phyloP scores from a whole-genome alignment of 805 yeast species.

The Wickerhamiella siamensis region DNA sequence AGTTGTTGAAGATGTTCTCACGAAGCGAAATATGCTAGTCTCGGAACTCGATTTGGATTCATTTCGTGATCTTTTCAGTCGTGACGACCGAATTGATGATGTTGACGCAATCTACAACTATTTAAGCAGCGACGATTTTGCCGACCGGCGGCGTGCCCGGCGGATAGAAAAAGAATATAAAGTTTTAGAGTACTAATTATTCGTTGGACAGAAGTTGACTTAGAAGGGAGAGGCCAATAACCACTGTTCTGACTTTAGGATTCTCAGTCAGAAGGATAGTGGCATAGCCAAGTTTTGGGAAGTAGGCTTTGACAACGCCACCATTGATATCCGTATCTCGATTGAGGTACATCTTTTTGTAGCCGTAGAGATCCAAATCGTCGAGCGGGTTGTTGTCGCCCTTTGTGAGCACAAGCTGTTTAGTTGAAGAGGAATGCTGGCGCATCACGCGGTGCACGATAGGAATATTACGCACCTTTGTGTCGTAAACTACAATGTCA shows the following conservation, averaged over 20 bases:
- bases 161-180: slow-evolving; percentile 34
- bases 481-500: slow-evolving; percentile 85
- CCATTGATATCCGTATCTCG: slow-evolving; percentile 72
- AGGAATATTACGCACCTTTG: slow-evolving; percentile 69
- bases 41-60: neutral
- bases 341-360: slow-evolving; percentile 60
- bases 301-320: slow-evolving; percentile 68
- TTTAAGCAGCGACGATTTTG: neutral
- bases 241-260: slow-evolving; percentile 60
- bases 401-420: slow-evolving; percentile 73
- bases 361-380: slow-evolving; percentile 73
- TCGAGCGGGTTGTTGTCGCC: slow-evolving; percentile 94
- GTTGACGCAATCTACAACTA: neutral
- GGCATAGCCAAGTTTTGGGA: slow-evolving; percentile 80
- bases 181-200: slow-evolving; percentile 50
- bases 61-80: neutral
- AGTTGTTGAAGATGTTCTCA: neutral
- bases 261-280: slow-evolving; percentile 87
- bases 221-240: slow-evolving; percentile 61
- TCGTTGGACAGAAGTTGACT: slow-evolving; percentile 52
- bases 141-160: neutral
- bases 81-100: neutral
- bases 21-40: neutral
- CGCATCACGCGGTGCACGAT: slow-evolving; percentile 90
- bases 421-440: slow-evolving; percentile 43